These are phyloP conservation scores for Letharia columbiana DNA, from an alignment of 495 filamentous ascomycete genomes.

Conservation along the genomic window DNA sequence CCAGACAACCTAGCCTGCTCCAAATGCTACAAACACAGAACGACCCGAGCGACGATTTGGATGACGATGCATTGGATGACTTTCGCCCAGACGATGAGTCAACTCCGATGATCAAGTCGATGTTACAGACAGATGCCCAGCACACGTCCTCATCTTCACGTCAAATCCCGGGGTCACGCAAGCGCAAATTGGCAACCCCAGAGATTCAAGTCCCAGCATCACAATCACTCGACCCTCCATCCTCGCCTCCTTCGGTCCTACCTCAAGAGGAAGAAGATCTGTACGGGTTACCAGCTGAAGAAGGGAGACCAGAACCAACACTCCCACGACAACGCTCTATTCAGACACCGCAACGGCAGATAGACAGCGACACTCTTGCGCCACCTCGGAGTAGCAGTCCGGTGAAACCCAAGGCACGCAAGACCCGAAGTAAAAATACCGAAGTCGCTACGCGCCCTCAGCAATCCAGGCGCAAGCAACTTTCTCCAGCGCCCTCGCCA, in stretches of 20 bases:
- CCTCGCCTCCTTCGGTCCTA: slow-evolving; percentile 9
- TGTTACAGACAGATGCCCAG: slow-evolving; percentile 6
- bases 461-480: background rate
- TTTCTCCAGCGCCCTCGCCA: slow-evolving; percentile 16
- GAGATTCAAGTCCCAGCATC: slow-evolving; percentile 25
- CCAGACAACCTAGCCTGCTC: slow-evolving; percentile 60
- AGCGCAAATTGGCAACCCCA: slow-evolving; percentile 24
- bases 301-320: slow-evolving; percentile 13
- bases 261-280: slow-evolving; percentile 7
- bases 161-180: slow-evolving; percentile 19
- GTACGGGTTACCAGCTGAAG: slow-evolving; percentile 9
- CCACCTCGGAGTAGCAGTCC: slow-evolving; percentile 26
- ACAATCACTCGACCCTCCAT: slow-evolving; percentile 15
- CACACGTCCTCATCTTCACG: slow-evolving; percentile 19
- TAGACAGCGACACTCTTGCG: slow-evolving; percentile 23
- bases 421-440: slow-evolving; percentile 1
- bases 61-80: slow-evolving; percentile 48
- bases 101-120: slow-evolving; percentile 42
- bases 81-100: slow-evolving; percentile 59
- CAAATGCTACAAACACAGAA: slow-evolving; percentile 51
- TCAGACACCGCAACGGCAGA: slow-evolving; percentile 8
- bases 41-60: slow-evolving; percentile 39
- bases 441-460: background rate
- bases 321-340: slow-evolving; percentile 13
- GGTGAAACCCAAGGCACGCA: background rate